phyloP scores from a whole-genome alignment of 2,329 filamentous ascomycete species.

The Achaetomium macrosporum region DNA sequence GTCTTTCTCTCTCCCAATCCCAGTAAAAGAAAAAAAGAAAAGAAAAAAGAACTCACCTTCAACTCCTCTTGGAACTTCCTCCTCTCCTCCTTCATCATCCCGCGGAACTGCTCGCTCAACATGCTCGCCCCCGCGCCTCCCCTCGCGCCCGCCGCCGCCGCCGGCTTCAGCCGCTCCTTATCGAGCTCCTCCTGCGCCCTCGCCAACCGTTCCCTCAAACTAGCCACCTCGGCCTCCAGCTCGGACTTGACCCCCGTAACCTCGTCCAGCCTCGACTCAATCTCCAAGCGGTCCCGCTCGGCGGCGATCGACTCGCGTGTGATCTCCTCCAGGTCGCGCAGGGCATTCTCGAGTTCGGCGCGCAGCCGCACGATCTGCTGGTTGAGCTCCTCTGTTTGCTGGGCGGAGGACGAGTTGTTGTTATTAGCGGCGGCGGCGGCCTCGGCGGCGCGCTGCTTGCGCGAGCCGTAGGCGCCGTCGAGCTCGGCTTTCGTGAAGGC shows the following conservation, averaged over 20 bases:
- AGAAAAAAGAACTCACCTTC: constrained; percentile 36
- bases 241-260: constrained; percentile 31
- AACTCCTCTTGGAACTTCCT: constrained; percentile 53
- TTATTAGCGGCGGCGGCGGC: constrained; percentile 39
- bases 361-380: constrained; percentile 45
- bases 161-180: constrained; percentile 41
- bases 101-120: constrained; percentile 52
- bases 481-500: constrained; percentile 57
- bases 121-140: constrained; percentile 42
- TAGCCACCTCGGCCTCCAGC: constrained; percentile 36
- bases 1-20: neutral
- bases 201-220: constrained; percentile 36
- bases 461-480: constrained; percentile 55
- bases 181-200: constrained; percentile 49
- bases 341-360: constrained; percentile 44
- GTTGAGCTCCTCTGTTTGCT: constrained; percentile 34
- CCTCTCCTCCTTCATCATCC: constrained; percentile 51
- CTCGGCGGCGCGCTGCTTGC: constrained; percentile 53
- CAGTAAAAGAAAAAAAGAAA: neutral
- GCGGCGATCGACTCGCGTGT: constrained; percentile 46
- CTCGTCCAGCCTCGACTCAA: constrained; percentile 39
- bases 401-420: too few species aligned
- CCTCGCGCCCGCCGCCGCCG: constrained; percentile 28
- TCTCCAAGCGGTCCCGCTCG: constrained; percentile 45
- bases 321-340: constrained; percentile 48